phyloP scores from a whole-genome alignment of 306 rosid genomes.

The Malus fusca region DNA sequence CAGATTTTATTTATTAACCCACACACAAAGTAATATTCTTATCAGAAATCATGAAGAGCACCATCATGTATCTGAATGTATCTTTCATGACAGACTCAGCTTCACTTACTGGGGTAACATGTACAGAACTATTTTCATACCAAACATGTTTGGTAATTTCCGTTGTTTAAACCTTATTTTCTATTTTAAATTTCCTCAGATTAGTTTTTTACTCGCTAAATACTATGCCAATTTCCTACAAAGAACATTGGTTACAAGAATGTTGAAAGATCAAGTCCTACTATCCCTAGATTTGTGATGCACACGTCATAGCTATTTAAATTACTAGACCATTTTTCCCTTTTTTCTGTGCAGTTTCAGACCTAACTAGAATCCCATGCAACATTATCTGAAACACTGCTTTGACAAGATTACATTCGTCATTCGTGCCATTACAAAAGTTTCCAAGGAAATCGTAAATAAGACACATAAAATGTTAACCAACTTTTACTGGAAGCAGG shows the following conservation, averaged over 20 bases:
- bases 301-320: too few relatives aligned
- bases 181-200: neutral
- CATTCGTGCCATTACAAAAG: neutral
- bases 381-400: too few relatives aligned
- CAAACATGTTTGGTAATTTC: neutral
- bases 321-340: too few relatives aligned
- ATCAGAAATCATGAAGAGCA: neutral
- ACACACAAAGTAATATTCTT: neutral
- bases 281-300: neutral
- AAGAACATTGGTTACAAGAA: neutral
- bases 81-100: neutral
- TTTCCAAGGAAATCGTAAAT: neutral
- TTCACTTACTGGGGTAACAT: neutral
- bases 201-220: neutral
- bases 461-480: neutral
- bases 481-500: neutral
- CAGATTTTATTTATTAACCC: neutral
- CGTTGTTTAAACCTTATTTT: neutral
- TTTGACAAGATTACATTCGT: too few relatives aligned
- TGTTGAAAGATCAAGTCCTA: neutral
- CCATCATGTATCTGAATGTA: neutral
- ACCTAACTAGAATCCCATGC: too few relatives aligned
- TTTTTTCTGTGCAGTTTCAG: too few relatives aligned
- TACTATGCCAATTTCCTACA: neutral
- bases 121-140: neutral